Evolutionary conservation across 495 filamentous ascomycete genomes (phyloP).

Genomic region (Margaritispora aquatica): DNA sequence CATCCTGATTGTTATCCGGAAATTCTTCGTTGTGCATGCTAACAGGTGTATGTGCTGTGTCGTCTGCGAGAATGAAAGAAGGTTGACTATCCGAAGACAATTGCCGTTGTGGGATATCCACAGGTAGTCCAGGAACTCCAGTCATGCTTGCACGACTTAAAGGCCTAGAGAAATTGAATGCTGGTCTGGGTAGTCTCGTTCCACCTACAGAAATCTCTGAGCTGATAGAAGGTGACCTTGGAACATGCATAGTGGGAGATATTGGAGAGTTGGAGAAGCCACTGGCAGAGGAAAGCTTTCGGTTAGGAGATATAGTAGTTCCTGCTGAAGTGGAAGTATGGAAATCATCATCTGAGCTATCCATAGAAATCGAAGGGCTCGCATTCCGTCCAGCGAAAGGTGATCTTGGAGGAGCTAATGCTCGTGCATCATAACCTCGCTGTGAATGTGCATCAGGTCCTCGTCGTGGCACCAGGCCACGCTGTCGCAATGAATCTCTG

Average conservation of each 20-base stretch:
- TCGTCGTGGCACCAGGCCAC: slow-evolving; percentile 1
- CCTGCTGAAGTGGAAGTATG: neutral
- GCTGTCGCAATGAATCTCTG: slow-evolving; percentile 16
- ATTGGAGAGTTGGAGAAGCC: slow-evolving; percentile 58
- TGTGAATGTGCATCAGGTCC: slow-evolving; percentile 12
- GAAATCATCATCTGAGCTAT: slow-evolving; percentile 55
- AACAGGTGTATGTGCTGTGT: slow-evolving; percentile 55
- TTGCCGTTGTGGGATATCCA: slow-evolving; percentile 35
- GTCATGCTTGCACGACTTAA: slow-evolving; percentile 71
- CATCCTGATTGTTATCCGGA: slow-evolving; percentile 35
- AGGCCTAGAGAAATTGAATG: slow-evolving; percentile 91
- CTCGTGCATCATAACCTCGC: slow-evolving; percentile 18
- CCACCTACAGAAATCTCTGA: slow-evolving; percentile 62
- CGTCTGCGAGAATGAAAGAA: slow-evolving; percentile 53
- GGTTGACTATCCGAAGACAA: slow-evolving; percentile 56
- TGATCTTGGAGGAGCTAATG: slow-evolving; percentile 49
- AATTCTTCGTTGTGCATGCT: slow-evolving; percentile 58
- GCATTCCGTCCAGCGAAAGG: slow-evolving; percentile 48
- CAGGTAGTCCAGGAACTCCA: slow-evolving; percentile 43
- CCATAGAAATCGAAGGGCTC: slow-evolving; percentile 49
- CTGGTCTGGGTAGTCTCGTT: slow-evolving; percentile 57
- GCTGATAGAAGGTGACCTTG: slow-evolving; percentile 72
- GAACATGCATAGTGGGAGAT: slow-evolving; percentile 50
- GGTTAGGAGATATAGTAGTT: slow-evolving; percentile 15
- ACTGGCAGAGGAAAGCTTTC: slow-evolving; percentile 63